Percentiles rank a stretch among this genome's conserved stretches.
Evolutionary conservation across 2,329 filamentous ascomycete genomes (phyloP).

Genomic region (Metarhizium sp.): DNA sequence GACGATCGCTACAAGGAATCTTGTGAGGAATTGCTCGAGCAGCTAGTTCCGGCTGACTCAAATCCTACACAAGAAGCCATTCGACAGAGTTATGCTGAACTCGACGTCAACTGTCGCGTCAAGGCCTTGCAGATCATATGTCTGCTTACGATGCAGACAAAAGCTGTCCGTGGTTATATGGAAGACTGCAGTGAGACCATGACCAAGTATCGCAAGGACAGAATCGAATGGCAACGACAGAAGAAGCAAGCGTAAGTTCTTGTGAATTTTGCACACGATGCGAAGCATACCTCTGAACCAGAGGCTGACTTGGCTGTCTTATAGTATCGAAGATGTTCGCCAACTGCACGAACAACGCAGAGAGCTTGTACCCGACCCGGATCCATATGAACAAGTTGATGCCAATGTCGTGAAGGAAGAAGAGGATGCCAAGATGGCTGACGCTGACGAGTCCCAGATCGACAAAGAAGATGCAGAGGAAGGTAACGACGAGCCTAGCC

Average conservation of each 20-base stretch:
- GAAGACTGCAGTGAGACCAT: conserved; percentile 89
- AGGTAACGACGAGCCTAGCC: conserved; percentile 64
- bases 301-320: conserved; percentile 1
- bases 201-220: conserved; percentile 90
- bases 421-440: conserved; percentile 52
- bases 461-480: conserved; percentile 50
- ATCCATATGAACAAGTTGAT: conserved; percentile 50
- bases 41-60: conserved; percentile 70
- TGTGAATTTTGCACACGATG: no score
- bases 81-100: conserved; percentile 57
- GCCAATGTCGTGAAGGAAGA: conserved; percentile 36
- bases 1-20: conserved; percentile 57
- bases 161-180: conserved; percentile 77
- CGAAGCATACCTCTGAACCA: not conserved
- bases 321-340: conserved; percentile 61
- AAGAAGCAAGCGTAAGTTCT: conserved; percentile 53
- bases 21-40: conserved; percentile 70
- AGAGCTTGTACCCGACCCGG: conserved; percentile 62
- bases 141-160: conserved; percentile 77
- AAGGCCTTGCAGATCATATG: conserved; percentile 76
- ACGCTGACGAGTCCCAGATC: conserved; percentile 50
- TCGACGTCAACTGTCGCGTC: conserved; percentile 78
- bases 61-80: conserved; percentile 71
- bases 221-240: conserved; percentile 82
- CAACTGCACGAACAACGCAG: conserved; percentile 64